Conservation (phyloP, 768 basidiomycete species). For the Kwoniella sp. region DNA sequence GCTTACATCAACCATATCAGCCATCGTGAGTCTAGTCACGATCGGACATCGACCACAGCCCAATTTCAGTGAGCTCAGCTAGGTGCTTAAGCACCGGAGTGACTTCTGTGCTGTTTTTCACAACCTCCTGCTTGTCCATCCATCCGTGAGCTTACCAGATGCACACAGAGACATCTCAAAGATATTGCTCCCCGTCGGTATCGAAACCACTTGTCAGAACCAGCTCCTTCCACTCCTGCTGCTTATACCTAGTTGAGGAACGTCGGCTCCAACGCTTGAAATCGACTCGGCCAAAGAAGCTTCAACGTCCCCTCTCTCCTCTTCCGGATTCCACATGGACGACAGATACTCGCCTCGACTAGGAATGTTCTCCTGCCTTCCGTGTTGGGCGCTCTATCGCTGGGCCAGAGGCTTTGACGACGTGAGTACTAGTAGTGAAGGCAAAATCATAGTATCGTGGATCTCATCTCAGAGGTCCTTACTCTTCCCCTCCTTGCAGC, state of each 20-base stretch:
- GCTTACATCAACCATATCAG: background rate
- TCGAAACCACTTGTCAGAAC: no score
- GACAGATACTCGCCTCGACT: conserved; percentile 6
- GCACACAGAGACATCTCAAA: no score
- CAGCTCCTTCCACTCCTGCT: no score
- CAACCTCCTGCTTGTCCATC: no score
- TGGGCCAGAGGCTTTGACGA: conserved; percentile 1
- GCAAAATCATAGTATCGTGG: background rate
- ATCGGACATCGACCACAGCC: background rate
- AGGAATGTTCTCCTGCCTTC: conserved; percentile 11
- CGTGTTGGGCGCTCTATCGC: conserved; percentile 3
- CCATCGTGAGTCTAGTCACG: background rate
- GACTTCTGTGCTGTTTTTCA: no score
- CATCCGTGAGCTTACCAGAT: no score
- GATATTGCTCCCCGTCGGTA: no score
- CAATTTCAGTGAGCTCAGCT: background rate
- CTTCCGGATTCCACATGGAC: background rate
- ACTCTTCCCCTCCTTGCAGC: background rate
- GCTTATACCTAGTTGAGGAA: no score
- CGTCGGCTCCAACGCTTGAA: no score
- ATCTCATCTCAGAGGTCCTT: background rate
- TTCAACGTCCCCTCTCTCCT: no score
- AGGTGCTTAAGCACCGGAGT: no score
- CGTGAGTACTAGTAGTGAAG: background rate
- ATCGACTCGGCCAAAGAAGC: no score